Conservation (phyloP, 2,329 filamentous ascomycete genomes). For the Epichloe typhina region DNA sequence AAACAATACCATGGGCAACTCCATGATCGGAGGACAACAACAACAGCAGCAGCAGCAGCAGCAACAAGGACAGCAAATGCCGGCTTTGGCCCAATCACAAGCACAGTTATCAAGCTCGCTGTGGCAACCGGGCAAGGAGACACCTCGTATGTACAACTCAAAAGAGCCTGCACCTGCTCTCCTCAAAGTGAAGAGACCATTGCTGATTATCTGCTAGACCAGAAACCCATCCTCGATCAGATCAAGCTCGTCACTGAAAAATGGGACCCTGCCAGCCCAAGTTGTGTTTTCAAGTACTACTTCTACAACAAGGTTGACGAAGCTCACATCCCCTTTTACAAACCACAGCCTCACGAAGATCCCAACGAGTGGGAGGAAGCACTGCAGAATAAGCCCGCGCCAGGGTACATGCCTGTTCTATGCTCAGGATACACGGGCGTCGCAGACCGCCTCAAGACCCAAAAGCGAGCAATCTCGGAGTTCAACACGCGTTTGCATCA, state of each 20-base stretch:
- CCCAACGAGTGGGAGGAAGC: slow-evolving; percentile 75
- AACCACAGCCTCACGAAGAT: slow-evolving; percentile 56
- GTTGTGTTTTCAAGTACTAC: slow-evolving; percentile 68
- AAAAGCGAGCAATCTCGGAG: slow-evolving; percentile 54
- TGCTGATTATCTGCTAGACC: slow-evolving; percentile 21
- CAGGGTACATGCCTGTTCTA: slow-evolving; percentile 64
- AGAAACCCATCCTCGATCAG: slow-evolving; percentile 64
- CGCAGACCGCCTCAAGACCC: slow-evolving; percentile 57
- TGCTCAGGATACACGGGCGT: slow-evolving; percentile 62
- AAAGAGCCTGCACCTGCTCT: background rate
- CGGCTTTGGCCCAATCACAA: slow-evolving; percentile 29
- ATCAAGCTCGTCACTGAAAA: slow-evolving; percentile 57
- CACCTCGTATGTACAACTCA: slow-evolving; percentile 28
- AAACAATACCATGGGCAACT: slow-evolving; percentile 17
- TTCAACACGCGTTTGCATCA: slow-evolving; percentile 64
- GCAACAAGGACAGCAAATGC: slow-evolving; percentile 28
- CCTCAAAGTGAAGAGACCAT: background rate
- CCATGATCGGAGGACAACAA: slow-evolving; percentile 16
- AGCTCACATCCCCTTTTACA: slow-evolving; percentile 63
- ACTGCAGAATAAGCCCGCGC: slow-evolving; percentile 62
- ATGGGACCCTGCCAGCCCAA: slow-evolving; percentile 56
- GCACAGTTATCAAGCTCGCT: slow-evolving; percentile 35
- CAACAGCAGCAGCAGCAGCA: slow-evolving; percentile 4
- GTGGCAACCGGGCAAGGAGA: slow-evolving; percentile 39
- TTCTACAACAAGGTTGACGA: slow-evolving; percentile 79